These are phyloP conservation scores for Oryza glaberrima DNA, from an alignment of 176 grass and related monocot species.

Conservation along the genomic window DNA sequence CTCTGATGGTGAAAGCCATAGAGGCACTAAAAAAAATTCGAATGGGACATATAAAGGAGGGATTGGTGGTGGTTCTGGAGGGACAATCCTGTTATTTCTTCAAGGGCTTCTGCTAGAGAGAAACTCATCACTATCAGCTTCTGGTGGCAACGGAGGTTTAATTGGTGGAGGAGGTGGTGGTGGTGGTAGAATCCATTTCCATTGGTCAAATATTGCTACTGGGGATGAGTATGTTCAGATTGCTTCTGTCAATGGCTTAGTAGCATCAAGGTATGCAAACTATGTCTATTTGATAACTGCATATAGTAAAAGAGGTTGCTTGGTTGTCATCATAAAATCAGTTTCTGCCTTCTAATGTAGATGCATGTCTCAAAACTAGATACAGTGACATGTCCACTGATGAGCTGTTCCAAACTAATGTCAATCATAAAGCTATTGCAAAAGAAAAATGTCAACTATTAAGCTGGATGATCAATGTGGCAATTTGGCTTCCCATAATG, in stretches of 20 bases:
- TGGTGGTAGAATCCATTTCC: slow-evolving; percentile 92
- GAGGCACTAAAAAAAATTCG: slow-evolving; percentile 38
- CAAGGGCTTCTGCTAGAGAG: slow-evolving; percentile 67
- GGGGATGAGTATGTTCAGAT: slow-evolving; percentile 96
- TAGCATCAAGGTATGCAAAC: slow-evolving; percentile 75
- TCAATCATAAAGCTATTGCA: background rate
- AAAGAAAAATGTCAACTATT: background rate
- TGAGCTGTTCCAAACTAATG: background rate
- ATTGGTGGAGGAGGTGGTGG: slow-evolving; percentile 86
- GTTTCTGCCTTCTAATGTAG: background rate
- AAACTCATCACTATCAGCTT: slow-evolving; percentile 80
- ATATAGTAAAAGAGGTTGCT: slow-evolving; percentile 34
- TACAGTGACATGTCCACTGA: background rate
- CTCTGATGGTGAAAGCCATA: slow-evolving; percentile 77
- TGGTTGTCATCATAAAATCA: slow-evolving; percentile 9
- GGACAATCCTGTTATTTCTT: slow-evolving; percentile 92
- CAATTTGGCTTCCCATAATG: background rate
- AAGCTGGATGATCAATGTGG: background rate
- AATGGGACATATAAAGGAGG: slow-evolving; percentile 77
- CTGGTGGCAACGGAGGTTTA: slow-evolving; percentile 79
- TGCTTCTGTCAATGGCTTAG: slow-evolving; percentile 83
- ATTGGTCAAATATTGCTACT: slow-evolving; percentile 94
- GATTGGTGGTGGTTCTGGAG: slow-evolving; percentile 88
- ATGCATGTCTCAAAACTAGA: slow-evolving; percentile 9
- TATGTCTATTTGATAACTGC: slow-evolving; percentile 14